Base-by-base conservation (phyloP, 495 filamentous ascomycete species). In the Chaetomium tenue region DNA sequence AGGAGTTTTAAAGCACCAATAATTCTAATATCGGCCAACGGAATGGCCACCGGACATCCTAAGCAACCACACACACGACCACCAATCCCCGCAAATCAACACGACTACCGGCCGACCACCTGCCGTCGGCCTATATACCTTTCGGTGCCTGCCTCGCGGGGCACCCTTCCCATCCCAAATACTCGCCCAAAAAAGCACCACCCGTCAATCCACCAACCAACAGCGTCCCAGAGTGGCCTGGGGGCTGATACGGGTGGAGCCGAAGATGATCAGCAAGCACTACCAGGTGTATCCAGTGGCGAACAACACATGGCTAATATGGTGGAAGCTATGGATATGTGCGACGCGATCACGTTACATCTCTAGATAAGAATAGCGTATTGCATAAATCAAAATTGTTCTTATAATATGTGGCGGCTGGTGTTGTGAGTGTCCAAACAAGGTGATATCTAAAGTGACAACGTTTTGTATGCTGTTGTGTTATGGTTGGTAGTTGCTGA, bases 301-400 rank as follows among this genome's bases (percentile, higher is more conserved):
- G 53, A 23, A 44, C 20, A n/a, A 23, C 18, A n/a, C 33, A 56
- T 40, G 26, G 11, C 26, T 2, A 40, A 39, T 37, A 37, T 56
- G 53, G 33, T 20, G 26, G 26, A 18, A 16, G 51, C 20, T 18
- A 54, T 54, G 28, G 28, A 54, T 33, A n/a, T n/a, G 39, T 26
- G 55, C n/a, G 44, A 60, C 16, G 57, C 44, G 42, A 60, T 60
- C 26, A 48, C 57, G 57, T 22, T 37, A 39, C 30, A 60, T 51
- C 25, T 39, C 2, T 42, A 61, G 30, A 25, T 61, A 53, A 25
- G 47, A 42, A n/a, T 52, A 61, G n/a, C 33, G 59, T 61, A 25
- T 52, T 61, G 48, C 59, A 48, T 39, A 50, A 22, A 61, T 61
- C 53, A 61, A 61, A 61, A 48, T 61, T 61, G 30, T 26, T 61